A percentile compares a stretch with the other conserved stretches of the same genome.
Conservation (phyloP, 306 rosid species). For the Cicer arietinum region DNA sequence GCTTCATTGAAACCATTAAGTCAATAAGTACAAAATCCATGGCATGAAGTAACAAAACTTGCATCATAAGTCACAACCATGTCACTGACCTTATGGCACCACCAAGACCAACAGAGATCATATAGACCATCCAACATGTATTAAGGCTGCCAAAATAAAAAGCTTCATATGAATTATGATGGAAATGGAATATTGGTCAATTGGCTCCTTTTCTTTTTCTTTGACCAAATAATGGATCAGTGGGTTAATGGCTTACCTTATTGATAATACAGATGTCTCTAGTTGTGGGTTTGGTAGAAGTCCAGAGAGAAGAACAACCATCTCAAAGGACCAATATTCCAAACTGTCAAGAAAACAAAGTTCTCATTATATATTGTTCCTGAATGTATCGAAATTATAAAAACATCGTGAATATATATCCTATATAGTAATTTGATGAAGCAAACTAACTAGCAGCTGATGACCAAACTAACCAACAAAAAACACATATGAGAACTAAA, state of each 20-base stretch:
- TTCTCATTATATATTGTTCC: too few species aligned
- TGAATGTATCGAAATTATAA: too few species aligned
- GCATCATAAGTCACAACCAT: not conserved
- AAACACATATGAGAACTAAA: too few species aligned
- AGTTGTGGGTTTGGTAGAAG: constrained; percentile 64
- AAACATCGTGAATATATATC: not conserved
- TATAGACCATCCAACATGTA: constrained; percentile 68
- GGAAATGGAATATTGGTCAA: constrained; percentile 5
- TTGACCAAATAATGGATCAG: not conserved
- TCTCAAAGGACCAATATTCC: constrained; percentile 65
- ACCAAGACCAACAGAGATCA: constrained; percentile 70
- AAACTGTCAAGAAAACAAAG: constrained; percentile 50
- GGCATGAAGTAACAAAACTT: not conserved
- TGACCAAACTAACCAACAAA: too few species aligned
- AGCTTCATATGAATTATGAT: constrained; percentile 7
- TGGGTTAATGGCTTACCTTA: constrained; percentile 51
- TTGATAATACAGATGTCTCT: constrained; percentile 68
- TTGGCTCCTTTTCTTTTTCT: constrained; percentile 1
- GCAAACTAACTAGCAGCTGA: too few species aligned
- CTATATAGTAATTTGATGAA: too few species aligned
- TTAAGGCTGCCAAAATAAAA: constrained; percentile 52
- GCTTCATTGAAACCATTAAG: constrained; percentile 41
- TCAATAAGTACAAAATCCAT: not conserved
- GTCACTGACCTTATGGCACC: constrained; percentile 63
- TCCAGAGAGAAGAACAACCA: constrained; percentile 74